Base-by-base conservation (phyloP, 352 stramenopile genomes). In the Phytophthora brassicae region DNA sequence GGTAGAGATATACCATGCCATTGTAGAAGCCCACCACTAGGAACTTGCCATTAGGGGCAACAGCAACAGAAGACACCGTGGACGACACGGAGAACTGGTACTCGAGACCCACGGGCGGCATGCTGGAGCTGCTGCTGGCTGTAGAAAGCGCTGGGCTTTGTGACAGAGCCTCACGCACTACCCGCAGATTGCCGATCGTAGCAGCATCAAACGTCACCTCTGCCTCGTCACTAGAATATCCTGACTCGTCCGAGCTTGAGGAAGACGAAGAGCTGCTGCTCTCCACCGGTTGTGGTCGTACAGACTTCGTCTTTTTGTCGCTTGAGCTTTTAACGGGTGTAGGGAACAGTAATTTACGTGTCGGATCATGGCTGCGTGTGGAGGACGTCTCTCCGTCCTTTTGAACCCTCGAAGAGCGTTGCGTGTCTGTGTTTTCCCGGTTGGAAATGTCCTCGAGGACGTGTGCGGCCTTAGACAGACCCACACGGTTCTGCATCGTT, bases 21-120 rank as follows among this genome's bases (percentile, higher is more conserved):
- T 92, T 92, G 64, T 88, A 86, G 41, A 94, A 94, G 1, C 86
- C 86, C 1, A 82, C 83, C 24, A 94, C 82, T 1, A 94, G 65
- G 66, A 92, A 94, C 22, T 79, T 68, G 48, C 84, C 81, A 16
- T 84, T 80, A 0, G 79, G 81, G 11, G 84, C 77, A 1, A 94
- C 64, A 1, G 84, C 84, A n/a, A 93, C 83, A 2, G 86, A 94
- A 3, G 84, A 94, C 2, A 94, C 86, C 0, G 81, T 90, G 0
- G 81, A 89, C 0, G 70, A 68, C 8, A 90, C 69, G 5, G 69
- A 60, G 51, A 90, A 92, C 17, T 80, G 77, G 41, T 77, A 87
- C 65, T 92, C 80, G 13, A 86, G 70, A 0, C 79, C 79, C 19
- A 84, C 69, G 0, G 70, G 67, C 17, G 68, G 20, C 39, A 62